Conservation (phyloP, 768 basidiomycete species). For the Xanthoconium purpureum region DNA sequence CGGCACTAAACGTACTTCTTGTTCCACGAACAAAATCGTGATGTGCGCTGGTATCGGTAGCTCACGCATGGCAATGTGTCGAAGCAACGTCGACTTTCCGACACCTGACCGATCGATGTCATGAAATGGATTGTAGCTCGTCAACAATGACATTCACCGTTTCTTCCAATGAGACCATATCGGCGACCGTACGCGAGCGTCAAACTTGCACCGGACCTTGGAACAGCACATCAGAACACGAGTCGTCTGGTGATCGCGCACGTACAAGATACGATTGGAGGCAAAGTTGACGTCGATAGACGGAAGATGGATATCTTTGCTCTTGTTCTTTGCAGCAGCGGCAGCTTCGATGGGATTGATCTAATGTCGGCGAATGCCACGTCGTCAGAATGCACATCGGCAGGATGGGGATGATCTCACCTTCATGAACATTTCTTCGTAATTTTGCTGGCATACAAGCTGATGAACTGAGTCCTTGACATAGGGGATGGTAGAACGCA, state of each 20-base stretch:
- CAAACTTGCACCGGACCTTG: conserved; percentile 77
- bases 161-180: conserved; percentile 89
- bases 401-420: conserved; percentile 35
- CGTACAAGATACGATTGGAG: conserved; percentile 88
- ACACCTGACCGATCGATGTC: neutral
- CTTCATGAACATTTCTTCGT: conserved; percentile 99
- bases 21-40: conserved; percentile 45
- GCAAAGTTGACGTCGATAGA: conserved; percentile 96
- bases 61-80: no score
- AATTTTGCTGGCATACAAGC: conserved; percentile 68
- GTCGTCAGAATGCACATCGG: neutral
- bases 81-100: no score
- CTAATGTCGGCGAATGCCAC: conserved; percentile 32
- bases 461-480: neutral
- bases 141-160: conserved; percentile 42
- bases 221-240: conserved; percentile 2
- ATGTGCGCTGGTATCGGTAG: no score
- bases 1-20: conserved; percentile 60
- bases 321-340: conserved; percentile 82
- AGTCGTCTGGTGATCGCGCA: neutral
- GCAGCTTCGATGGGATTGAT: conserved; percentile 91
- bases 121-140: neutral
- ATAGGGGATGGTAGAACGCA: conserved; percentile 24
- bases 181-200: conserved; percentile 87
- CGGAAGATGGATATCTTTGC: conserved; percentile 93